These are phyloP conservation scores for Letharia columbiana DNA, from an alignment of 495 filamentous ascomycete genomes.

Conservation along the genomic window DNA sequence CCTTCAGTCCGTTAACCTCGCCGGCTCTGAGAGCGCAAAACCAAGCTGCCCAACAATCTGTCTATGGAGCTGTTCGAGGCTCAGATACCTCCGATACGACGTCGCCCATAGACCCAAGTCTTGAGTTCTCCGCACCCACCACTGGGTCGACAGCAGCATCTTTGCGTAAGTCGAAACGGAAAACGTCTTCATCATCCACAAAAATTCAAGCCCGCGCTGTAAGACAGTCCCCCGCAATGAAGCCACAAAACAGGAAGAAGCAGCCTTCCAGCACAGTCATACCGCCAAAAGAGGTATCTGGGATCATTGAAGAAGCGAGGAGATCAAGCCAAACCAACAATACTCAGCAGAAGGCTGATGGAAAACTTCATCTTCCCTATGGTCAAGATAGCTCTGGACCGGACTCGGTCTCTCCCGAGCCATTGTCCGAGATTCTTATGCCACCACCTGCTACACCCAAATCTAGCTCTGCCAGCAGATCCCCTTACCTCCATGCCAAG, in stretches of 20 bases:
- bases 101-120: slow-evolving; percentile 41
- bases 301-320: slow-evolving; percentile 36
- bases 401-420: slow-evolving; percentile 64
- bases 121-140: slow-evolving; percentile 34
- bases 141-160: slow-evolving; percentile 33
- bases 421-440: slow-evolving; percentile 61
- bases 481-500: slow-evolving; percentile 44
- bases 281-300: slow-evolving; percentile 46
- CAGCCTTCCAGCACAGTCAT: slow-evolving; percentile 47
- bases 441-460: slow-evolving; percentile 56
- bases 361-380: slow-evolving; percentile 35
- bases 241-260: slow-evolving; percentile 55
- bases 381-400: slow-evolving; percentile 54
- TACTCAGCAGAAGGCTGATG: slow-evolving; percentile 29
- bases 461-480: slow-evolving; percentile 40
- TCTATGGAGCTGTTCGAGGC: slow-evolving; percentile 29
- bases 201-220: slow-evolving; percentile 39
- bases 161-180: slow-evolving; percentile 29
- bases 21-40: slow-evolving; percentile 81
- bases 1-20: slow-evolving; percentile 90
- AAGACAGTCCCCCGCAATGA: slow-evolving; percentile 79
- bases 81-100: slow-evolving; percentile 36
- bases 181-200: slow-evolving; percentile 33
- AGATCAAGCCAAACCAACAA: slow-evolving; percentile 28
- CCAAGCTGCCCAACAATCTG: slow-evolving; percentile 34